These are phyloP conservation scores for Thielaviopsis euricoi DNA, from an alignment of 2,329 filamentous ascomycete species.

Conservation along the genomic window DNA sequence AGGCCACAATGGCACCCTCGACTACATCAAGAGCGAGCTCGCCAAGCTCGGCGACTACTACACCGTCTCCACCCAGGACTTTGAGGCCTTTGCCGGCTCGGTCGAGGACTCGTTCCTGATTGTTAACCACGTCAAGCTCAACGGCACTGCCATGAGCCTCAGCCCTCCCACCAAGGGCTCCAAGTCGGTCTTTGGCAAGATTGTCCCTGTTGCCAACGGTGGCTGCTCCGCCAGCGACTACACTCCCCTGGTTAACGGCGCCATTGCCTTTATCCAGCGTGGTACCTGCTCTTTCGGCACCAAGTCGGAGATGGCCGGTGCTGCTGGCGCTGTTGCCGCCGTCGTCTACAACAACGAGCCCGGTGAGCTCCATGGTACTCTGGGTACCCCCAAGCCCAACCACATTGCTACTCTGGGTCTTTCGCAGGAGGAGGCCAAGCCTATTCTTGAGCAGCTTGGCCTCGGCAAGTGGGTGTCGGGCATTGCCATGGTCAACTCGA, in stretches of 20 bases:
- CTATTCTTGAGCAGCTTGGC: conserved; percentile 36
- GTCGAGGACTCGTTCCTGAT: conserved; percentile 42
- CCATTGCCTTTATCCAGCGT: conserved; percentile 54
- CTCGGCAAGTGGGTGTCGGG: conserved; percentile 32
- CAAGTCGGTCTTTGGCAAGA: conserved; percentile 39
- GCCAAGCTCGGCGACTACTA: conserved; percentile 43
- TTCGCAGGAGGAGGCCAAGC: conserved; percentile 38
- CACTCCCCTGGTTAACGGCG: conserved; percentile 37
- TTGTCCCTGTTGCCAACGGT: conserved; percentile 43
- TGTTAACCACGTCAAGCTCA: conserved; percentile 33
- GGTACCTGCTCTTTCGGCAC: conserved; percentile 55
- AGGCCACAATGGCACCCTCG: conserved; percentile 48
- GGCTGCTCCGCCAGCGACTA: conserved; percentile 52
- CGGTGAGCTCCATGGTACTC: conserved; percentile 47
- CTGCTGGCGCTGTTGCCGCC: conserved; percentile 52
- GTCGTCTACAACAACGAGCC: conserved; percentile 59
- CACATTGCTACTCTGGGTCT: conserved; percentile 56
- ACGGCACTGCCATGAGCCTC: conserved; percentile 42
- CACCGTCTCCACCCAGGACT: conserved; percentile 43
- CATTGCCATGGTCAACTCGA: conserved; percentile 43
- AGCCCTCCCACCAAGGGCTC: conserved; percentile 47
- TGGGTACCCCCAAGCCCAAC: conserved; percentile 41
- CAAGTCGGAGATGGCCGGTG: conserved; percentile 53
- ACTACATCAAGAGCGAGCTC: conserved; percentile 43
- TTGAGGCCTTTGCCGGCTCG: conserved; percentile 43